Conservation (phyloP, 2,329 filamentous ascomycete genomes). For the Pyrenochaeta sp. region DNA sequence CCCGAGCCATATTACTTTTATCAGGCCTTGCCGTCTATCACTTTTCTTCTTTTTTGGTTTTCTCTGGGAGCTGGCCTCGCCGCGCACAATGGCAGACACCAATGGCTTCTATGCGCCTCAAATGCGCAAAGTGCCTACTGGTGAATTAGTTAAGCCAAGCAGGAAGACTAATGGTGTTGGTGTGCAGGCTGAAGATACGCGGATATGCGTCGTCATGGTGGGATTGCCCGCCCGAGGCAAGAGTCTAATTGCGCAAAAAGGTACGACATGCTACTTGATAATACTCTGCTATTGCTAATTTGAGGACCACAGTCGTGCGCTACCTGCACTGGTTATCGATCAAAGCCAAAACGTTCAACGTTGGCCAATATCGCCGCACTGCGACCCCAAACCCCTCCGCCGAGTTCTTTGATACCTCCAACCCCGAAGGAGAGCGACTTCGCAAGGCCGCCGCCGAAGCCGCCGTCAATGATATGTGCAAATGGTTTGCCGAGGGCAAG, state of each 20-base stretch:
- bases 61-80: conserved; percentile 37
- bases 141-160: conserved; percentile 54
- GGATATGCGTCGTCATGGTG: conserved; percentile 99
- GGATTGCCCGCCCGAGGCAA: conserved; percentile 94
- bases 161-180: conserved; percentile 67
- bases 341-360: conserved; percentile 93
- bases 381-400: conserved; percentile 89
- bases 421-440: conserved; percentile 87
- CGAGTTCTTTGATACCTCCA: conserved; percentile 93
- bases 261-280: conserved; percentile 57
- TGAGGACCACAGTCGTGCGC: conserved; percentile 57
- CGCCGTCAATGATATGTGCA: conserved; percentile 90
- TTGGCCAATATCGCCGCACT: conserved; percentile 91
- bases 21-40: conserved; percentile 16
- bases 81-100: conserved; percentile 37
- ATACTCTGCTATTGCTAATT: conserved; percentile 14
- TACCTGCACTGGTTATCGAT: conserved; percentile 98
- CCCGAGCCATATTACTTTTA: conserved; percentile 35
- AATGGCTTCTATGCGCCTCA: conserved; percentile 50
- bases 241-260: conserved; percentile 97
- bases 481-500: conserved; percentile 80
- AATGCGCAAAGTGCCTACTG: conserved; percentile 50
- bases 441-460: conserved; percentile 89
- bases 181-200: conserved; percentile 91
- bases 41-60: conserved; percentile 23